A percentile compares a stretch with the other conserved stretches of the same genome.
Conservation (phyloP, 2,329 filamentous ascomycete genomes). For the Fusarium oligoseptatum region DNA sequence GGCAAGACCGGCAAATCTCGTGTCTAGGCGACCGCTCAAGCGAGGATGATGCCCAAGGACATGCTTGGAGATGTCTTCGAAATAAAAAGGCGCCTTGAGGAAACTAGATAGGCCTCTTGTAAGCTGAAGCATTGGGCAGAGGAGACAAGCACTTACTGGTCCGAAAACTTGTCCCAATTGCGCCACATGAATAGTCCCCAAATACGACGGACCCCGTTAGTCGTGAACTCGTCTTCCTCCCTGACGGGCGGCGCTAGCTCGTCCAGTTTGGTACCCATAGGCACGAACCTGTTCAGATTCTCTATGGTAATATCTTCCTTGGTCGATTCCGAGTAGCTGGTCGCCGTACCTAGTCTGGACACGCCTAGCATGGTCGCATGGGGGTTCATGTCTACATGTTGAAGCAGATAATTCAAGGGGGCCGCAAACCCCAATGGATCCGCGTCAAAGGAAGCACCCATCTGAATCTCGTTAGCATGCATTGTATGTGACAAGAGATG, state of each 20-base stretch:
- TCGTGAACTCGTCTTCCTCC: background rate
- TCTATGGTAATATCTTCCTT: constrained; percentile 18
- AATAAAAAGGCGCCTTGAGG: constrained; percentile 12
- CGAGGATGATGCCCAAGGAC: background rate
- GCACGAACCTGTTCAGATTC: background rate
- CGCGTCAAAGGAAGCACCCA: constrained; percentile 2
- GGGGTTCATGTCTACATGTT: constrained; percentile 44
- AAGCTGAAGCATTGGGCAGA: background rate
- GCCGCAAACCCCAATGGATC: constrained; percentile 26
- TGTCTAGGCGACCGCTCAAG: background rate
- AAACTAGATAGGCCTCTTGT: constrained; percentile 4
- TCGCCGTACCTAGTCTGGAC: constrained; percentile 6
- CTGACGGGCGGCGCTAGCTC: constrained; percentile 33
- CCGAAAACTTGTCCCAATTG: constrained; percentile 44
- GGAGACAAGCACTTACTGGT: constrained; percentile 18
- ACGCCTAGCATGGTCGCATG: constrained; percentile 42
- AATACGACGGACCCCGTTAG: constrained; percentile 27
- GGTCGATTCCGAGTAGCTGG: background rate
- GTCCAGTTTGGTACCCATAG: constrained; percentile 31
- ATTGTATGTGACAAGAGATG: background rate
- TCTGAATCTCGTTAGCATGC: constrained; percentile 20
- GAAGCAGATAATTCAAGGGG: constrained; percentile 25
- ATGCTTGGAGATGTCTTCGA: background rate
- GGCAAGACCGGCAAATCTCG: constrained; percentile 35
- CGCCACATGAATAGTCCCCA: constrained; percentile 42